phyloP scores from a whole-genome alignment of 2,329 filamentous ascomycete species.

The Cladophialophora carrionii region DNA sequence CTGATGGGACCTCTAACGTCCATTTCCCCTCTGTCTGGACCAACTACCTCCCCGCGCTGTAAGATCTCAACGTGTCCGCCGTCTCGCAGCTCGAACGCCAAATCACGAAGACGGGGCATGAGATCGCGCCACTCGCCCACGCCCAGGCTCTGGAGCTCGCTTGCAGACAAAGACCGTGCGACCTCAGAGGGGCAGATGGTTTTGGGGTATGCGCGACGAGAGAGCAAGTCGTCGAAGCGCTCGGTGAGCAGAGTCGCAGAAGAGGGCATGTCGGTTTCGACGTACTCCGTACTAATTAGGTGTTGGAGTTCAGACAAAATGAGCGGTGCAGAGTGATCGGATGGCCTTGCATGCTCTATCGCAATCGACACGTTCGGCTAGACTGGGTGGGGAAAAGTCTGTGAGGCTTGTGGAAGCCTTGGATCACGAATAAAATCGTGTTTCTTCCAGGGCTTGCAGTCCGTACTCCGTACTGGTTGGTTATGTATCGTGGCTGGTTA shows the following conservation, averaged over 20 bases:
- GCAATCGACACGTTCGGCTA: too few species aligned
- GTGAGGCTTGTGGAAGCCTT: too few species aligned
- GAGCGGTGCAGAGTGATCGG: too few species aligned
- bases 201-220: constrained; percentile 49
- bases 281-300: neutral
- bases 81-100: constrained; percentile 50
- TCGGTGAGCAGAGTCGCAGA: neutral
- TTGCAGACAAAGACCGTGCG: constrained; percentile 49
- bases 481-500: too few species aligned
- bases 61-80: constrained; percentile 52
- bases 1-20: constrained; percentile 54
- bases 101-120: constrained; percentile 51
- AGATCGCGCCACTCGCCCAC: constrained; percentile 51
- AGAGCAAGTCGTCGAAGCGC: constrained; percentile 29
- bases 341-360: too few species aligned
- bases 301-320: neutral
- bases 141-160: constrained; percentile 45
- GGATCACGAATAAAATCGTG: too few species aligned
- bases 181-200: constrained; percentile 59
- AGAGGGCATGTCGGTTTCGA: neutral
- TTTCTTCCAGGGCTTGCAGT: too few species aligned
- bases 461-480: too few species aligned
- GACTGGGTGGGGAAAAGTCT: too few species aligned
- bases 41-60: constrained; percentile 51
- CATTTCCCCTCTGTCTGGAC: constrained; percentile 39